Evolutionary conservation across 768 basidiomycete genomes (phyloP), one percentile per base, ranked within the genome.

Genomic region (Floccularia luteovirens): DNA sequence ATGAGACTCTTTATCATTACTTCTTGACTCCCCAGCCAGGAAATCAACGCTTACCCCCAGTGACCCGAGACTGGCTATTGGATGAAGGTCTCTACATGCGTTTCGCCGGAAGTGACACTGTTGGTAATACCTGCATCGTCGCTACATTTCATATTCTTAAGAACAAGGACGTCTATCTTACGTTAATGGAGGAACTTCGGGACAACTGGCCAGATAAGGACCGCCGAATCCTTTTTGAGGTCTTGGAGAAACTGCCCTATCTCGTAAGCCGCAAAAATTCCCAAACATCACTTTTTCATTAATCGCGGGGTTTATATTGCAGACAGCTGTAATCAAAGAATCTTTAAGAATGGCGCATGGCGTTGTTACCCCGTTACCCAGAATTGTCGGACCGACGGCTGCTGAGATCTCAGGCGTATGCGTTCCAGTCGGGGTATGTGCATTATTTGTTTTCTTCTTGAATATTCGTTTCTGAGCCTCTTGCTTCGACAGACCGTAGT

Each of bases 271-370:
- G 14, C 16, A 31, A 43, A 39, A 36, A 17, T 14, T 35, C 34
- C 21, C 17, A 16, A 19, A 39, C 14, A 36, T 10, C 31, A 6
- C 22, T 19, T n/a, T 19, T 20, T 50, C 21, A 27, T 23, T 28
- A 39, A 24, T 19, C 27, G 10, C 16, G 13, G 23, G 23, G 22
- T 5, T 24, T 22, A 25, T 31, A 33, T 14, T 31, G n/a, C 38
- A 72, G 72, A 67, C 64, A 1, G 70, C 69, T 4, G 67, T 72
- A 22, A 58, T 72, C 22, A 71, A 71, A 42, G 70, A 74, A 48
- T 58, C 68, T 0, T 55, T 72, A 31, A 55, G 72, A 19, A 55
- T 70, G 45, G 55, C 60, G 20, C 60, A 63, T 41, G 68, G 69
- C 7, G 50, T 65, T 2, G 56, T 63, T 10, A 61, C 53, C 2